Base-by-base conservation (phyloP, 2,329 filamentous ascomycete genomes). In the Botryotinia calthae region DNA sequence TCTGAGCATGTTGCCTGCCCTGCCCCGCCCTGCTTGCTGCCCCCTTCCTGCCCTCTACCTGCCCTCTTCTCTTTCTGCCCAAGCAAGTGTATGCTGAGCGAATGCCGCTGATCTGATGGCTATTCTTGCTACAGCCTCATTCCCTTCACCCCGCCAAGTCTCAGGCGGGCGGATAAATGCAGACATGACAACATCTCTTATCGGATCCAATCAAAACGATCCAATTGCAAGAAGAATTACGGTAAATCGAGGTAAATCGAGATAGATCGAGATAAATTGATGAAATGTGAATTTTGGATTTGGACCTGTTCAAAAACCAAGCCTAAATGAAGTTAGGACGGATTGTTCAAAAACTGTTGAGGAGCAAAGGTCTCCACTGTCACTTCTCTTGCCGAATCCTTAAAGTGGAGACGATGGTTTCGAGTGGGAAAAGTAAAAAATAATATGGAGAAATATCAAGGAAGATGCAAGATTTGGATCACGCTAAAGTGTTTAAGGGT, bases 171-270 rank as follows among this genome's bases (percentile, higher is more conserved):
- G 14, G 25, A 28, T 42, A n/a, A 62, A 62, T 62, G 58, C 58
- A 37, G 58, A 61, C 58, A 37, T 61, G 58, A 61, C 58, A 37
- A 61, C 37, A 16, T 40, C 40, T 42, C 61, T 63, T 63, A 63
- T 63, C 61, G 18, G n/a, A 31, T 14, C 61, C 40, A 64, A 46
- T 64, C n/a, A 46, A 1, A 31, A 4, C 42, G 18, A 12, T 14
- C 16, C 61, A 22, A 46, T 31, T 31, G 40, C 5, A 20, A 12
- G 9, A 46, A 31, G 25, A 46, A 31, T 44, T 44, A 46, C 61
- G 61, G 40, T 64, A 64, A 64, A 64, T 31, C 12, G 37, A 42
- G 10, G 14, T n/a, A 40, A 61, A 62, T 10, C 42, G n/a, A n/a
- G n/a, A n/a, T 64, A 64, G 46, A 64, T 31, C 12, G 34, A 34